Percentiles rank a stretch among this genome's conserved stretches.
These are phyloP conservation scores for Ascobolus immersus DNA, from an alignment of 495 filamentous ascomycete genomes.

Conservation along the genomic window DNA sequence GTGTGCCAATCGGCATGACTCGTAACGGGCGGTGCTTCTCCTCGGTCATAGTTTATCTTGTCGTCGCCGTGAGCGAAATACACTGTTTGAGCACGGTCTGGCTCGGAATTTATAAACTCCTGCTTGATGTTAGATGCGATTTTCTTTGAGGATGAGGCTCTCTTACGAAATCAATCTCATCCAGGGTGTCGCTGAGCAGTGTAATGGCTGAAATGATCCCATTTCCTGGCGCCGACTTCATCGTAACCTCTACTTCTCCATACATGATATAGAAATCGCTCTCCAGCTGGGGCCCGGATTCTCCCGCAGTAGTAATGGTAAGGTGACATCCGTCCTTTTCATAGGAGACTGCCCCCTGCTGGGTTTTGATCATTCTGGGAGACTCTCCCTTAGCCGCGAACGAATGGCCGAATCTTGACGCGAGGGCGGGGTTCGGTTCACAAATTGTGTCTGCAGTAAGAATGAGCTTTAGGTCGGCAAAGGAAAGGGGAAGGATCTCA, in stretches of 20 bases:
- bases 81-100: constrained; percentile 41
- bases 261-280: constrained; percentile 58
- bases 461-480: neutral
- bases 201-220: constrained; percentile 69
- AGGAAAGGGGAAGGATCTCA: constrained; percentile 19
- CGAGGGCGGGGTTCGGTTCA: too few species aligned
- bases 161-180: constrained; percentile 88
- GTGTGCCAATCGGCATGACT: constrained; percentile 42
- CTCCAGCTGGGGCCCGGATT: constrained; percentile 50
- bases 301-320: constrained; percentile 40
- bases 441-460: constrained; percentile 3
- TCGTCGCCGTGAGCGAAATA: constrained; percentile 72
- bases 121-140: too few species aligned
- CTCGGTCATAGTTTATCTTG: constrained; percentile 32
- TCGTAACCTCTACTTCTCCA: constrained; percentile 40
- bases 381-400: constrained; percentile 51
- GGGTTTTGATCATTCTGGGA: too few species aligned
- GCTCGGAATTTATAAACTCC: constrained; percentile 46
- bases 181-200: constrained; percentile 57
- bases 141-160: too few species aligned
- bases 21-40: constrained; percentile 27
- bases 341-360: constrained; percentile 20
- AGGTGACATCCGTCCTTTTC: too few species aligned
- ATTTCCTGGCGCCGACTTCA: constrained; percentile 45
- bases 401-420: constrained; percentile 54